Evolutionary conservation across 352 stramenopile species (phyloP).

Genomic region (Phytopythium helicoides): DNA sequence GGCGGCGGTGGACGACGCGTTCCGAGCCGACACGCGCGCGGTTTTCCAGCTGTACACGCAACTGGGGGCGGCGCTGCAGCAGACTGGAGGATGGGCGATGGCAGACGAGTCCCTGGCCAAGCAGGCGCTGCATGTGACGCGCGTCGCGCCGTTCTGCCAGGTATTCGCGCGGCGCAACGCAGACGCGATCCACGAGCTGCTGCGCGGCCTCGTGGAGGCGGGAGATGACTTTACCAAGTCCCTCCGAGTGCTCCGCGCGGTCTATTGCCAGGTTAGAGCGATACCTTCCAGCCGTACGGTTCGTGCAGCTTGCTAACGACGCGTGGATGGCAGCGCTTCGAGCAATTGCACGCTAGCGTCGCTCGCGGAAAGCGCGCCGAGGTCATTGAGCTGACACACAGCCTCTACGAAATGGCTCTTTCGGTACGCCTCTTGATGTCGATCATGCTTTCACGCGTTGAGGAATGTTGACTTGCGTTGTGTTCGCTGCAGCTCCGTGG

Average conservation of each 20-base stretch:
- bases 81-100: background rate
- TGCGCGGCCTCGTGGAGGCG: slow-evolving; percentile 20
- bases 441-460: background rate
- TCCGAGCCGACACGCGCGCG: slow-evolving; percentile 11
- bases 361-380: slow-evolving; percentile 24
- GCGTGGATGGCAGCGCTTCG: slow-evolving; percentile 30
- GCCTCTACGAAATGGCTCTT: slow-evolving; percentile 42
- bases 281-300: background rate
- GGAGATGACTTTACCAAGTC: slow-evolving; percentile 15
- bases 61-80: slow-evolving; percentile 10
- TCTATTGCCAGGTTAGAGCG: slow-evolving; percentile 30
- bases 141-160: slow-evolving; percentile 63
- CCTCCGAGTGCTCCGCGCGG: slow-evolving; percentile 17
- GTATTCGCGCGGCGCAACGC: slow-evolving; percentile 41
- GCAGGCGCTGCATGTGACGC: slow-evolving; percentile 45
- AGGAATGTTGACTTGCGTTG: background rate
- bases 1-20: slow-evolving; percentile 3
- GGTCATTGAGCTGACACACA: slow-evolving; percentile 40
- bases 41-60: slow-evolving; percentile 46
- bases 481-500: slow-evolving; percentile 7
- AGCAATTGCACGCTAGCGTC: slow-evolving; percentile 22
- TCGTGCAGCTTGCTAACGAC: background rate
- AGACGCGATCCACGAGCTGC: slow-evolving; percentile 17
- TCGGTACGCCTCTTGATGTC: slow-evolving; percentile 17
- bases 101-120: slow-evolving; percentile 12